These are phyloP conservation scores for Fagopyrum esculentum DNA, from an alignment of 148 eudicot species.

Conservation along the genomic window DNA sequence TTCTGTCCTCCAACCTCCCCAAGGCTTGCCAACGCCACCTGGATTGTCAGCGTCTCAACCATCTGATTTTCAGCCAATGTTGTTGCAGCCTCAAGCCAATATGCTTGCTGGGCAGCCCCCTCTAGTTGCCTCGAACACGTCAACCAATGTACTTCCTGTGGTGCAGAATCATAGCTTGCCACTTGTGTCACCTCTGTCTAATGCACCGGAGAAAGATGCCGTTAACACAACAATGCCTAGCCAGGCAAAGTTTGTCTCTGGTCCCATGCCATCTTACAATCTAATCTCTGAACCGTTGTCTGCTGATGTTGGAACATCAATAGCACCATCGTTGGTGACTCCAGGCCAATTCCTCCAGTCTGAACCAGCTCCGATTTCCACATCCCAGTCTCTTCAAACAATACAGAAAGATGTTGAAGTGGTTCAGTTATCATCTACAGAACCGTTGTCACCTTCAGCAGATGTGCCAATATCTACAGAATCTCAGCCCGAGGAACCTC, in stretches of 20 bases:
- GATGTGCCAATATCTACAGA: slow-evolving; percentile 14
- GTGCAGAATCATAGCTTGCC: slow-evolving; percentile 23
- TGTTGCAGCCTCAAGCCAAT: slow-evolving; percentile 27
- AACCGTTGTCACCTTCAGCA: slow-evolving; percentile 18
- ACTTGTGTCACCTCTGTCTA: slow-evolving; percentile 27
- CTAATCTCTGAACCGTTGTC: slow-evolving; percentile 28
- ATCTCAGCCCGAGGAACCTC: slow-evolving; percentile 25
- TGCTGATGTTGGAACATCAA: slow-evolving; percentile 26
- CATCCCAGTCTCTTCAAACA: slow-evolving; percentile 26
- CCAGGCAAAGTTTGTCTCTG: slow-evolving; percentile 28
- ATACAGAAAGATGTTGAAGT: slow-evolving; percentile 41
- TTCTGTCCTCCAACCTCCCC: slow-evolving; percentile 24
- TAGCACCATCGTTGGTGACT: slow-evolving; percentile 38
- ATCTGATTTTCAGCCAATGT: not conserved
- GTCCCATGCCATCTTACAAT: slow-evolving; percentile 23
- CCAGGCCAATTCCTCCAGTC: slow-evolving; percentile 50
- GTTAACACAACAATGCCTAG: slow-evolving; percentile 15
- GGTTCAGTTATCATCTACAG: slow-evolving; percentile 28
- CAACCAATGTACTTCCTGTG: slow-evolving; percentile 22
- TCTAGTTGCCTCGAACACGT: slow-evolving; percentile 17
- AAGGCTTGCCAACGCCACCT: slow-evolving; percentile 28
- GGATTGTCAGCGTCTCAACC: slow-evolving; percentile 27
- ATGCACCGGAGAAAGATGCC: slow-evolving; percentile 22
- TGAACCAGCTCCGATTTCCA: slow-evolving; percentile 23
- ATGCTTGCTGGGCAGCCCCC: slow-evolving; percentile 26